Percentiles rank a stretch among this genome's conserved stretches.
Evolutionary conservation across 768 basidiomycete genomes (phyloP).

Genomic region (Kondoa malvinella): DNA sequence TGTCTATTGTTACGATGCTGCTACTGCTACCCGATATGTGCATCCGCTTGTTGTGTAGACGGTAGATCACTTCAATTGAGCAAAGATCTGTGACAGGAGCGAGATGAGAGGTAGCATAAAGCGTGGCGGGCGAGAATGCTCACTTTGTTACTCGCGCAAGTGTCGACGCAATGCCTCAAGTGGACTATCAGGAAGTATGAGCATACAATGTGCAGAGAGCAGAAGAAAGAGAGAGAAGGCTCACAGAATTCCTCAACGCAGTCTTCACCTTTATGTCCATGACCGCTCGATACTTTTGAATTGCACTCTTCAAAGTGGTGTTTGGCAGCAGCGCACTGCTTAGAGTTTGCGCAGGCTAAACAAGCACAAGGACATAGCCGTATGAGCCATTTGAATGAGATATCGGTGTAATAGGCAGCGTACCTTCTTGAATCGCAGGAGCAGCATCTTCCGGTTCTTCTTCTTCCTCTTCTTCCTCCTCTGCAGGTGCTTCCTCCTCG

Average conservation of each 20-base stretch:
- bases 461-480: constrained; percentile 6
- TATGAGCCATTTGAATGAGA: not conserved
- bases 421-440: constrained; percentile 5
- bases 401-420: not conserved
- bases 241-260: constrained; percentile 7
- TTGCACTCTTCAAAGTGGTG: constrained; percentile 9
- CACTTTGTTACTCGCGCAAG: not conserved
- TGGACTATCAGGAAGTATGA: not conserved
- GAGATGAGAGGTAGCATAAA: no score
- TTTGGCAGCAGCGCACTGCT: not conserved
- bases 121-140: not conserved
- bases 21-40: not conserved
- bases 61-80: constrained; percentile 1
- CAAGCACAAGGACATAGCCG: not conserved
- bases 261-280: not conserved
- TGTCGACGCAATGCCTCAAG: constrained; percentile 8
- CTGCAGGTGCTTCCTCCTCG: not conserved
- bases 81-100: constrained; percentile 4
- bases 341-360: not conserved
- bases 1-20: not conserved
- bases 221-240: not conserved
- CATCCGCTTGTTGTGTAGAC: not conserved
- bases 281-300: not conserved
- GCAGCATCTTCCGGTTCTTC: constrained; percentile 6
- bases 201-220: not conserved